Conservation (phyloP, 192 early-diverging fungal species). For the Umbelopsis sp. region DNA sequence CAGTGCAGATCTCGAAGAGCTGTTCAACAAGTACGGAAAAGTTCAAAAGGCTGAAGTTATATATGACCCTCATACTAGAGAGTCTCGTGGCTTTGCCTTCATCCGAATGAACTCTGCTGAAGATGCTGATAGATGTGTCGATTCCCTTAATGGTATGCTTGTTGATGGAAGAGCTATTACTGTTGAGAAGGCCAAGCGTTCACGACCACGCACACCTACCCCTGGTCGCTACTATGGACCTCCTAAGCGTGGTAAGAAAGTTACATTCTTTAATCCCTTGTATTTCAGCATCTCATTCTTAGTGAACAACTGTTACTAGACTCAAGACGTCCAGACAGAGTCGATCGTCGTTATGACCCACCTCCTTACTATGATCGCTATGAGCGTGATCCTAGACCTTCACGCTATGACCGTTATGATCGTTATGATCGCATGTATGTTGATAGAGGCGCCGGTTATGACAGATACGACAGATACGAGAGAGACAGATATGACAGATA, state of each 20-base stretch:
- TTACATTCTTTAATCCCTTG: background rate
- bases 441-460: conserved; percentile 23
- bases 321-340: conserved; percentile 25
- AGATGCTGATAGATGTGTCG: conserved; percentile 72
- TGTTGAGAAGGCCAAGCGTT: conserved; percentile 77
- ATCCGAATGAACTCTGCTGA: conserved; percentile 67
- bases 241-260: conserved; percentile 55
- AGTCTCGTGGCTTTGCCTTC: conserved; percentile 91
- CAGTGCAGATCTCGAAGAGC: conserved; percentile 65
- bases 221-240: conserved; percentile 81
- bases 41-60: conserved; percentile 73
- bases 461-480: conserved; percentile 35
- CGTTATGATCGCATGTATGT: conserved; percentile 36
- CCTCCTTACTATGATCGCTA: conserved; percentile 33
- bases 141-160: conserved; percentile 65
- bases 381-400: conserved; percentile 33
- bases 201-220: conserved; percentile 72
- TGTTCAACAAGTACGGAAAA: conserved; percentile 75
- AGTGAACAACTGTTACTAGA: background rate
- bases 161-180: conserved; percentile 83
- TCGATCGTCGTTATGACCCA: conserved; percentile 36
- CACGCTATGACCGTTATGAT: conserved; percentile 46
- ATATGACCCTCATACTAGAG: conserved; percentile 77
- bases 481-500: conserved; percentile 42
- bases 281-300: background rate